Conservation (phyloP, 345 rosid species). For the Eucalyptus camaldulensis region DNA sequence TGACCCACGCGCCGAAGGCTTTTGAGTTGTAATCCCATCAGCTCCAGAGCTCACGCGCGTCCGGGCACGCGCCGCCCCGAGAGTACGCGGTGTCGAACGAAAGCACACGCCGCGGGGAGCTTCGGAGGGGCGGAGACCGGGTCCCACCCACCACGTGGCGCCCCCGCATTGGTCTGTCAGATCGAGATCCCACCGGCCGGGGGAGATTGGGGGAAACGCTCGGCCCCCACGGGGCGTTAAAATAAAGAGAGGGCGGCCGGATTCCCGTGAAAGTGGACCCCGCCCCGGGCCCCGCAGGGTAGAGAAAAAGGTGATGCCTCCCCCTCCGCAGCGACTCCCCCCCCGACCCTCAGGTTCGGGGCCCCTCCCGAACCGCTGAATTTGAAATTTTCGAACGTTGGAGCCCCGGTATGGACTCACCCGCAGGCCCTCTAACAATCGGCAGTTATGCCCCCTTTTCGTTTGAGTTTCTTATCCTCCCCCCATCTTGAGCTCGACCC, state of each 20-base stretch:
- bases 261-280: constrained; percentile 25
- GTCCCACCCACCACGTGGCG: background rate
- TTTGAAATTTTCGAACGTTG: constrained; percentile 7
- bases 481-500: background rate
- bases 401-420: background rate
- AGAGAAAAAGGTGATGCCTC: background rate
- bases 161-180: background rate
- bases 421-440: background rate
- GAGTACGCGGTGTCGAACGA: background rate
- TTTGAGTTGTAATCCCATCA: background rate
- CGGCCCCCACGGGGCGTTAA: background rate
- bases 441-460: background rate
- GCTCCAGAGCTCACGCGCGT: background rate
- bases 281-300: background rate
- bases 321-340: background rate
- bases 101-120: background rate
- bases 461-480: background rate
- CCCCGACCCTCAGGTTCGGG: background rate
- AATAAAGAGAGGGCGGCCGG: constrained; percentile 1
- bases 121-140: background rate
- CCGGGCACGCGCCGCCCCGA: background rate
- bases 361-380: background rate
- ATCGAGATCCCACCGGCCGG: background rate
- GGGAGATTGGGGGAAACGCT: background rate
- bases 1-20: background rate